These are phyloP conservation scores for Mallotus japonicus DNA, from an alignment of 441 rosid genomes.

Conservation along the genomic window DNA sequence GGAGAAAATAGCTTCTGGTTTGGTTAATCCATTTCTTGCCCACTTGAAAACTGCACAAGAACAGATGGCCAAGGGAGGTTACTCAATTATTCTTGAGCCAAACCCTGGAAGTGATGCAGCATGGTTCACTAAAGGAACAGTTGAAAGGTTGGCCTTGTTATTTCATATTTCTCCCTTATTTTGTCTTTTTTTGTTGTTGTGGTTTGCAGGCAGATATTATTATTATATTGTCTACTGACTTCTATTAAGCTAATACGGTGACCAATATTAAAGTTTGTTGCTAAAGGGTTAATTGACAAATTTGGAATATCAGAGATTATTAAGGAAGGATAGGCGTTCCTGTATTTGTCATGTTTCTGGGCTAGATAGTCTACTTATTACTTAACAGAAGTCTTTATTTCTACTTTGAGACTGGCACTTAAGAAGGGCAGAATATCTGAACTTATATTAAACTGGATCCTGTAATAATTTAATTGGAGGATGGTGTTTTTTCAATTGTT, in stretches of 20 bases:
- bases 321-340: not conserved
- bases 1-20: slow-evolving; percentile 87
- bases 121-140: slow-evolving; percentile 87
- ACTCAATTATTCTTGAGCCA: slow-evolving; percentile 81
- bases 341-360: not conserved
- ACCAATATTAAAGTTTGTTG: not conserved
- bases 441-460: not conserved
- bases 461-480: not conserved
- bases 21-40: slow-evolving; percentile 84
- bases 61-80: slow-evolving; percentile 85
- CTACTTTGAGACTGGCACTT: not conserved
- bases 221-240: not conserved
- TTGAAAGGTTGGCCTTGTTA: slow-evolving; percentile 58
- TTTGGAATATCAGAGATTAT: not conserved
- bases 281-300: not conserved
- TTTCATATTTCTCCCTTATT: slow-evolving; percentile 10
- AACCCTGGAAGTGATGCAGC: slow-evolving; percentile 45
- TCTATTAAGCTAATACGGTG: not conserved
- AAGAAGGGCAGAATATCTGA: not conserved
- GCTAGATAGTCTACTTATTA: not conserved
- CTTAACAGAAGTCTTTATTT: not conserved
- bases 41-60: slow-evolving; percentile 88
- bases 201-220: not conserved
- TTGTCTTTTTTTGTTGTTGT: not conserved
- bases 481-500: not conserved